Evolutionary conservation across 164 flowering plant species (phyloP), one percentile per base, ranked within the genome.

Genomic region (Macadamia tetraphylla): DNA sequence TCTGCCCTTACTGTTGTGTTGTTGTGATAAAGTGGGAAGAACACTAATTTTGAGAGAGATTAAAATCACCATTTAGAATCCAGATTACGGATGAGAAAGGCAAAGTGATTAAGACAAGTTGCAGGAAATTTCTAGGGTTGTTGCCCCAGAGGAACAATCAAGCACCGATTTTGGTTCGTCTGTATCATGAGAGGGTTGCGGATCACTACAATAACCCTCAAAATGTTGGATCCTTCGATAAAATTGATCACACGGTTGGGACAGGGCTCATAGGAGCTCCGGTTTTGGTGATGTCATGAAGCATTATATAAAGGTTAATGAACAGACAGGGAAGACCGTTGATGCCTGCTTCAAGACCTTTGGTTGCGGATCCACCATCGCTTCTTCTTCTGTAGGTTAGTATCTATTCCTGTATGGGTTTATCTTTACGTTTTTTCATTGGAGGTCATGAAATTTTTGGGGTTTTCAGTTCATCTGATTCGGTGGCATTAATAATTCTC

Each of bases 181-280:
- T 78, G 65, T 95, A 92, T 78, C 99, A 95, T 69, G 96, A 95
- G 84, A 80, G 94, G 58, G 99, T 95, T 13, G 90, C 92, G 18
- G 98, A 95, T 64, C 99, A 95, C 79, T 95, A 88, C 87, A 77
- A 95, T 70, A 92, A 89, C 76, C 99, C 98, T 4, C 80, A 96
- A 35, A 95, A 95, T 80, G 99, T 91, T 6, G 99, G 99, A 3
- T 84, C 98, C 9, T 89, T 95, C 74, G 98, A 95, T 70, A 92
- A 95, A 88, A 83, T 67, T 67, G 99, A 95, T 73, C 98, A 98
- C 5, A 64, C 75, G 18, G 94, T 95, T 10, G 99, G 99, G 5
- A 92, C 99, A 1, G 99, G 98, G 0, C 87, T 95, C 4, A 98
- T 95, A 31, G 99, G 99, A 0, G 99, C 99, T 2, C 99, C 99